Base-by-base conservation (phyloP, 1,139 yeast species). In the Hansenula anomala region DNA sequence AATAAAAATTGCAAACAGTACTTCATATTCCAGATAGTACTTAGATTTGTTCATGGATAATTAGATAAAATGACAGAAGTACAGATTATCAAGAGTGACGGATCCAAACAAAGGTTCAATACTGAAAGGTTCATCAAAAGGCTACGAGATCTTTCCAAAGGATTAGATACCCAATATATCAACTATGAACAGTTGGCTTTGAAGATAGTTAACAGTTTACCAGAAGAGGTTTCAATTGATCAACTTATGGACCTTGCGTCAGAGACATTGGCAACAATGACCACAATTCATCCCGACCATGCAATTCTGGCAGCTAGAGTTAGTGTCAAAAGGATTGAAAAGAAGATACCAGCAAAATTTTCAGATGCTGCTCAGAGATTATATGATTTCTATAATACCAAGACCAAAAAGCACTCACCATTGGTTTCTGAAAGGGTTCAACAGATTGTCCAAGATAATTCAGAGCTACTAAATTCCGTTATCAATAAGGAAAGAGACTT, bases 251-350 rank as follows among this genome's bases (percentile, higher is more conserved):
- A 85, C 61, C 74, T 88, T 53, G 95, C 96, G 36, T 96, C 97
- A 31, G 98, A 92, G 66, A 89, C 97, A 30, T 94, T 97, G 42
- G 97, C 97, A 32, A 84, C 86, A 56, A 84, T 90, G 96, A 87
- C 97, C 46, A 92, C 97, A 16, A 78, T 84, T 44, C 98, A 92
- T 62, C 97, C 97, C 18, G 97, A 92, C 65, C 90, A 92, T 56
- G 96, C 97, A 34, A 79, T 80, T 33, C 74, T 92, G 52, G 98
- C 97, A 37, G 97, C 97, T 25, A 81, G 98, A 66, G 81, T 92
- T 46, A 96, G 96, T 28, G 85, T 90, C 36, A 82, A 95, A 33
- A 87, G 88, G 63, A 73, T 90, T 59, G 97, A 90, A 70, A 89
- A 87, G 64, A 95, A 86, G 63, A 84, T 95, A 40, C 81, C 85